phyloP scores from a whole-genome alignment of 805 yeast genomes.

The Nakazawaea peltata region DNA sequence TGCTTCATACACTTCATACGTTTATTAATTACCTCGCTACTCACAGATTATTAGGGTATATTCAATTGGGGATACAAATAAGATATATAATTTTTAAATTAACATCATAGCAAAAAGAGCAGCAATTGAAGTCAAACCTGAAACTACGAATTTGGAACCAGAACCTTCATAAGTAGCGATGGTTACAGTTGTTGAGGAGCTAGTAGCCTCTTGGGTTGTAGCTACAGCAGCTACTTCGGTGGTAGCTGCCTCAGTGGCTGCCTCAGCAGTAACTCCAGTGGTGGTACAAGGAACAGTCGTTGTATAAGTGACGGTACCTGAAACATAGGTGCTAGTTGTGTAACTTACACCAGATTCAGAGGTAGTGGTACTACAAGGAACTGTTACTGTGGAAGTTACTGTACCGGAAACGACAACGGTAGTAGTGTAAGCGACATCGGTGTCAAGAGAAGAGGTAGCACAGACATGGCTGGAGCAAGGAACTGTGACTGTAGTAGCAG shows the following conservation, averaged over 20 bases:
- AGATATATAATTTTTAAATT: not conserved
- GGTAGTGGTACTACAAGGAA: conserved; percentile 6
- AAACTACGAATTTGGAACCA: not conserved
- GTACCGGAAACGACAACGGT: conserved; percentile 5
- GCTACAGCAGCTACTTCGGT: not conserved
- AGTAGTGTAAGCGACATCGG: conserved; percentile 6
- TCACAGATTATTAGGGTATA: no score
- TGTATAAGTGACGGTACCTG: conserved; percentile 3
- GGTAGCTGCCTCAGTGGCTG: not conserved
- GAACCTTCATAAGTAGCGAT: not conserved
- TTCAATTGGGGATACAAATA: no score
- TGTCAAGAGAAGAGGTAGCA: conserved; percentile 1
- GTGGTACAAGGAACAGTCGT: conserved; percentile 8
- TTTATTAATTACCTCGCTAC: no score
- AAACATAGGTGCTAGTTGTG: conserved; percentile 5
- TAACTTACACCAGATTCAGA: conserved; percentile 1
- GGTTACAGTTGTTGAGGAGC: not conserved
- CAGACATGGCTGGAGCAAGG: conserved; percentile 5
- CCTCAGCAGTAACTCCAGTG: not conserved
- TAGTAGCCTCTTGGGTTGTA: not conserved
- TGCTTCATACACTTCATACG: no score
- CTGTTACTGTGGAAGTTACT: conserved; percentile 4
- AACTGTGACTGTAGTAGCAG: conserved; percentile 6
- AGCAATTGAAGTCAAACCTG: not conserved
- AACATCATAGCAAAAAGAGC: not conserved